Conservation (phyloP, 1,284 basidiomycete species). For the Sporisorium graminicola region DNA sequence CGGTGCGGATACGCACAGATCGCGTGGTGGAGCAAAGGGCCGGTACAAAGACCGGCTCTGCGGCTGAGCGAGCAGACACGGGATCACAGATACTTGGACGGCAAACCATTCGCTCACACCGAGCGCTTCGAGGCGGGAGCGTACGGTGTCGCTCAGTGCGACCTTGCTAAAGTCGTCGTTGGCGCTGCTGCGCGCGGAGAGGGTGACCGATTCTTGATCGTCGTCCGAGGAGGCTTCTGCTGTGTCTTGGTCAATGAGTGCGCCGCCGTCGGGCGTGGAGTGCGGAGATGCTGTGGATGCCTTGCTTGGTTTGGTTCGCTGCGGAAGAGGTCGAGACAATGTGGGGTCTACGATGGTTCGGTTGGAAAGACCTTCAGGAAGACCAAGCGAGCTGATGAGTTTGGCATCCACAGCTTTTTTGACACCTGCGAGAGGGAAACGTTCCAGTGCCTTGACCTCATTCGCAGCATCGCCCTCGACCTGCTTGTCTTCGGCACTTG, state of each 20-base stretch:
- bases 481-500: not conserved
- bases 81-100: constrained; percentile 85
- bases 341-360: constrained; percentile 55
- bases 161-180: constrained; percentile 42
- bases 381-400: constrained; percentile 57
- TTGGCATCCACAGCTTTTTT: constrained; percentile 44
- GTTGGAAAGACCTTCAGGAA: constrained; percentile 56
- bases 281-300: not conserved
- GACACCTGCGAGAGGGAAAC: constrained; percentile 43
- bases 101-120: constrained; percentile 68
- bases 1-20: constrained; percentile 96
- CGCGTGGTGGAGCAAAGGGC: constrained; percentile 79
- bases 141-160: constrained; percentile 41
- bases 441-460: constrained; percentile 29
- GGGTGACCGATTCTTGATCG: constrained; percentile 21
- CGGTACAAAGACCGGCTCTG: constrained; percentile 74
- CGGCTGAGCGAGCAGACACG: constrained; percentile 77
- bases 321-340: constrained; percentile 38
- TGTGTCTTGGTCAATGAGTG: constrained; percentile 19
- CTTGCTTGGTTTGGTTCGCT: constrained; percentile 17
- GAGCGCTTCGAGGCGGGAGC: constrained; percentile 49
- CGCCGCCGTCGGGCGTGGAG: not conserved
- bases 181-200: constrained; percentile 4
- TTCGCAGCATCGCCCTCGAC: not conserved
- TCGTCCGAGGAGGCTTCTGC: constrained; percentile 13